These are phyloP conservation scores for Selaginella tamariscina DNA, from an alignment of 75 land plant genomes.

Conservation along the genomic window DNA sequence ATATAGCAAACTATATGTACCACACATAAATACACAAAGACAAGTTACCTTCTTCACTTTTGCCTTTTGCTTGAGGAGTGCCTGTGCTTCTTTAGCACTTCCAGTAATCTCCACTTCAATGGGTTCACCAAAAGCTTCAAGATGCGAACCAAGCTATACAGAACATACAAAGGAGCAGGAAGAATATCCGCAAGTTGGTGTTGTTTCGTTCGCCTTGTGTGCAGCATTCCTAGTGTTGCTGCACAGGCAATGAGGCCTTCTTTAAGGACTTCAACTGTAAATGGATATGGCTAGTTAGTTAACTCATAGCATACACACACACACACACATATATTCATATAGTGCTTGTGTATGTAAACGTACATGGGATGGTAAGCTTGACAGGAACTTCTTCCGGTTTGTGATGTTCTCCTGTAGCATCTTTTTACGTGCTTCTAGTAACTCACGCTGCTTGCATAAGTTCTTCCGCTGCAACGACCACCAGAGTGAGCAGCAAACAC, in stretches of 20 bases:
- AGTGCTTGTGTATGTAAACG: too few species aligned
- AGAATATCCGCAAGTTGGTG: constrained; percentile 73
- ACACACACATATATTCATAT: too few species aligned
- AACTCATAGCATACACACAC: too few species aligned
- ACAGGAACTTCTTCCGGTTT: constrained; percentile 68
- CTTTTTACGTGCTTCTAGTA: constrained; percentile 68
- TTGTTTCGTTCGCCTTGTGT: constrained; percentile 86
- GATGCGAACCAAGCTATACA: constrained; percentile 71
- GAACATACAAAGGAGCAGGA: constrained; percentile 81
- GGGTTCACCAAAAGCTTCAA: constrained; percentile 80
- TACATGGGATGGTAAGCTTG: constrained; percentile 91
- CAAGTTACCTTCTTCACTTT: constrained; percentile 51
- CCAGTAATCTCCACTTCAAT: constrained; percentile 84
- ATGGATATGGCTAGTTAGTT: too few species aligned
- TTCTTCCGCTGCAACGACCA: constrained; percentile 56
- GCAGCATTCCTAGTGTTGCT: constrained; percentile 69
- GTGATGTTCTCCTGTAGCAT: constrained; percentile 57
- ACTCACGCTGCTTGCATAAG: constrained; percentile 66
- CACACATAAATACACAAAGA: neutral
- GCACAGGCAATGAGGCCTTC: constrained; percentile 94
- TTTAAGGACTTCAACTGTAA: constrained; percentile 77
- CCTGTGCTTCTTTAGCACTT: constrained; percentile 85
- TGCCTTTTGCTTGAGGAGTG: constrained; percentile 56
- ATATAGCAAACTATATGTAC: neutral
- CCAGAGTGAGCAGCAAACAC: neutral